Base-by-base conservation (phyloP, 208 protist genomes). In the Trypanosoma lewisi region DNA sequence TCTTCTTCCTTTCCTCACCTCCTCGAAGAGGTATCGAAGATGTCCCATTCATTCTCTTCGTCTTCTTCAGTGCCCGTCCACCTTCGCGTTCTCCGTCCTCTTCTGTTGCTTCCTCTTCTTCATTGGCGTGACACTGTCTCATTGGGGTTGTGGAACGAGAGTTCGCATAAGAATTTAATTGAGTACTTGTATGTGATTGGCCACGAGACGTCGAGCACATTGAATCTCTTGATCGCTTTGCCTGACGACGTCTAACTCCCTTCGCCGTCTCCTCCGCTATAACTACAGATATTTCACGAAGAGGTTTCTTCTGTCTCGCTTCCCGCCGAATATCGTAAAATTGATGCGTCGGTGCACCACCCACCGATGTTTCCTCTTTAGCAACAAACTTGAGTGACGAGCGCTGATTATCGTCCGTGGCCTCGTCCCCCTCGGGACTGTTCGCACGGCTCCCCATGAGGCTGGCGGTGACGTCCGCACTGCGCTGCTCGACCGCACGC, bases 301-400 rank as follows among this genome's bases (percentile, higher is more conserved):
- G 81, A 28, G 89, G 85, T 36, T 78, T 81, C 53, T 65, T 62
- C 33, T 80, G 80, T 49, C 66, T 70, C 27, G 73, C 65, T 63
- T 87, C 89, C 19, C 70, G 76, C 4, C 89, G 85, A n/a, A 93
- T 70, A 75, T 95, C 89, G 67, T 95, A 93, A 12, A 95, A 67
- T 57, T 95, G 86, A 58, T 87, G 73, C 16, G 59, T 73, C 19
- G 82, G 74, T 12, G 69, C 75, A 12, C 85, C 89, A 49, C 80
- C 85, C 0, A 89, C 76, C 4, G 69, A 67, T 17, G 65, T 68
- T 25, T 80, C 72, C n/a, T 85, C 79, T 45, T 66, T 75, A 23
- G 82, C 67, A n/a, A 93, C 86, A 56, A 93, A 77, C 60, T 86
- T 85, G 21, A 95, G 70, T 6, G 87, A 94, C 45, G 70, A 55